phyloP scores from a whole-genome alignment of 176 grass and related monocot genomes.

The Aegilops longissima region DNA sequence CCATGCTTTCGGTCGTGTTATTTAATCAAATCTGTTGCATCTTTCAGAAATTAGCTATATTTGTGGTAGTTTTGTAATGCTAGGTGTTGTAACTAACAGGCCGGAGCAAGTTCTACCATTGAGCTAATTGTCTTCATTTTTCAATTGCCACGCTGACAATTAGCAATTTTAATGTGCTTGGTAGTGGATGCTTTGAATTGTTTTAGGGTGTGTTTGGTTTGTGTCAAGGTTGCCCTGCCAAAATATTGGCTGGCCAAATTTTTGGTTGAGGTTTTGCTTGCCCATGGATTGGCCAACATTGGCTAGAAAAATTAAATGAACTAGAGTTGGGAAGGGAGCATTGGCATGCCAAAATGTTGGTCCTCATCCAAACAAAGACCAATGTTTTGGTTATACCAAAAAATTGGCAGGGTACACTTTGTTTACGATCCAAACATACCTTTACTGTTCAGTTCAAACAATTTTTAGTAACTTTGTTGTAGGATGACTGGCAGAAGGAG shows the following conservation, averaged over 20 bases:
- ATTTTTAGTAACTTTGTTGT: slow-evolving; percentile 22
- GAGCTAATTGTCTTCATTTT: slow-evolving; percentile 8
- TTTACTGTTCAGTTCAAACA: slow-evolving; percentile 20
- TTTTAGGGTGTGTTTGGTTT: neutral
- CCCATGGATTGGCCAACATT: no score
- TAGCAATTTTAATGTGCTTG: neutral
- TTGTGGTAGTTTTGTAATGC: neutral
- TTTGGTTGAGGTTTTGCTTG: neutral
- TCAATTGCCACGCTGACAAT: neutral
- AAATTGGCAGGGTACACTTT: neutral
- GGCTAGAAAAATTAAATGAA: neutral
- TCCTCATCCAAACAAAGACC: neutral
- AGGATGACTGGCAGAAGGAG: slow-evolving; percentile 98
- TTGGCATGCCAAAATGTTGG: neutral
- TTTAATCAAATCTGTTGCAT: slow-evolving; percentile 6
- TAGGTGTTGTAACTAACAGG: neutral
- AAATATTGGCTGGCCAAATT: neutral
- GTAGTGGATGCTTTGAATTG: neutral
- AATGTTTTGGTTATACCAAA: neutral
- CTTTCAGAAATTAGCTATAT: slow-evolving; percentile 13
- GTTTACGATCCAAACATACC: neutral
- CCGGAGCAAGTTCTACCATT: slow-evolving; percentile 4
- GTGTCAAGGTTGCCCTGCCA: neutral
- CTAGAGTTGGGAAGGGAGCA: neutral
- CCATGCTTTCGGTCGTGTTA: slow-evolving; percentile 15